These are phyloP conservation scores for Mycena leptocephala DNA, from an alignment of 768 basidiomycete genomes.

Conservation along the genomic window DNA sequence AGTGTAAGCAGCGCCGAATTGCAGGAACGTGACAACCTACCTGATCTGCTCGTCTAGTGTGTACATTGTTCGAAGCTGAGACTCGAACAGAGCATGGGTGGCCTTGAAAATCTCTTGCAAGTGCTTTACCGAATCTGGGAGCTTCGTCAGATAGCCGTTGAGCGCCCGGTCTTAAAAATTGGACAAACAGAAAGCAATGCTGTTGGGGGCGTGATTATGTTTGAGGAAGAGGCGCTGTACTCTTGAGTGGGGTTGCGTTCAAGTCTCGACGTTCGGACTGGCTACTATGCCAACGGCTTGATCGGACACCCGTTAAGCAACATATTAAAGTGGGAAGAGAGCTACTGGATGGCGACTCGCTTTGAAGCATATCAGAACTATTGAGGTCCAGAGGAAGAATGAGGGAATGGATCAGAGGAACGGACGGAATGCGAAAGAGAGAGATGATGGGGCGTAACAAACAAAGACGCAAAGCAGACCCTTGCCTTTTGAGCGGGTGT, in stretches of 20 bases:
- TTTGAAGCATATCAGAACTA: slow-evolving; percentile 10
- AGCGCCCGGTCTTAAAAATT: neutral
- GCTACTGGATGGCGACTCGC: slow-evolving; percentile 10
- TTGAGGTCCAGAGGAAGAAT: slow-evolving; percentile 9
- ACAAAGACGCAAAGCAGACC: slow-evolving; percentile 1
- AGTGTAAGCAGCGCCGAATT: neutral
- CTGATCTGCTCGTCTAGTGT: slow-evolving; percentile 1
- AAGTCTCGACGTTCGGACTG: slow-evolving; percentile 1
- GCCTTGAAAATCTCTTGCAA: neutral
- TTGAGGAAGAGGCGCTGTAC: neutral
- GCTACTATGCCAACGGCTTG: neutral
- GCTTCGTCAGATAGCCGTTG: slow-evolving; percentile 4
- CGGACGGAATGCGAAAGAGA: slow-evolving; percentile 10
- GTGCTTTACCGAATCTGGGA: neutral
- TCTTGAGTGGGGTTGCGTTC: slow-evolving; percentile 6
- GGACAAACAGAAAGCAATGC: neutral
- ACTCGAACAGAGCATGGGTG: neutral
- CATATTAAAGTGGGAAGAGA: neutral
- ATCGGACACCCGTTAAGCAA: slow-evolving; percentile 2
- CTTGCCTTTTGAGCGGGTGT: slow-evolving; percentile 13
- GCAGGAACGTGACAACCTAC: neutral
- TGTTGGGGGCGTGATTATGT: slow-evolving; percentile 2
- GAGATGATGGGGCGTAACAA: slow-evolving; percentile 18
- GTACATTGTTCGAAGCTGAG: neutral
- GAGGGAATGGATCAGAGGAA: slow-evolving; percentile 12